Percentiles rank a stretch among this genome's conserved stretches.
Conservation (phyloP, 2,329 filamentous ascomycete genomes). For the Trematosphaeria pertusa region DNA sequence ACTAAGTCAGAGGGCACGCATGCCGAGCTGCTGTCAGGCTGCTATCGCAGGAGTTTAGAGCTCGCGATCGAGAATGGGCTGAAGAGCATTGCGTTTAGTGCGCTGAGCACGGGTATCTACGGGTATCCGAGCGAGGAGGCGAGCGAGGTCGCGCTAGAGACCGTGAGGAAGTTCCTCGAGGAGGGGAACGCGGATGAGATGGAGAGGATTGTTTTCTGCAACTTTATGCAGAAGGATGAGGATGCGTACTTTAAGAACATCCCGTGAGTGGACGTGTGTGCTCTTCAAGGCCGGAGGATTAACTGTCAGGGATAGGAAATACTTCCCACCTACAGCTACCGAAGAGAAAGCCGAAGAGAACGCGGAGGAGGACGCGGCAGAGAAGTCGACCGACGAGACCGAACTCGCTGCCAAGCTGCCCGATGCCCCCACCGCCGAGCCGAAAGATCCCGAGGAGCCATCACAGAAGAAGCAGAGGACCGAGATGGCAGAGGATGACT, state of each 20-base stretch:
- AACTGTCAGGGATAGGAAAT: conserved; percentile 30
- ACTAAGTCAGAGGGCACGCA: conserved; percentile 48
- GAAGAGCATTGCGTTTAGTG: conserved; percentile 79
- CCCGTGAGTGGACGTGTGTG: too few species aligned
- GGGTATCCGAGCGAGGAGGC: conserved; percentile 81
- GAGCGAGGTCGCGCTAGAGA: conserved; percentile 72
- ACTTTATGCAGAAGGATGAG: conserved; percentile 80
- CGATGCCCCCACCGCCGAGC: conserved; percentile 57
- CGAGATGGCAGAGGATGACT: conserved; percentile 39
- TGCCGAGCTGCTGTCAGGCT: conserved; percentile 58
- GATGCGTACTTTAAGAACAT: conserved; percentile 72
- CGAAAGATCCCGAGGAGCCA: conserved; percentile 51
- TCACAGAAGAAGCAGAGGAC: conserved; percentile 58
- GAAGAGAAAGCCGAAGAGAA: conserved; percentile 22
- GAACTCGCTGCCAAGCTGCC: conserved; percentile 54
- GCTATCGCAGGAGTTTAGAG: conserved; percentile 76
- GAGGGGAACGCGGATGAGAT: conserved; percentile 59
- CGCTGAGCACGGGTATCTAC: conserved; percentile 88
- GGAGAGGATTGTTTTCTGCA: conserved; percentile 82
- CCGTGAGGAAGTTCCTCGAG: conserved; percentile 63
- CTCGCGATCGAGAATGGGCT: conserved; percentile 73
- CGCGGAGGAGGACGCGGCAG: conserved; percentile 15
- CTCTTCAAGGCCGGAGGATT: fast-evolving
- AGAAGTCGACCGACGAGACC: conserved; percentile 36
- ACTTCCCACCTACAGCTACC: conserved; percentile 39